Conservation (phyloP, 2,329 filamentous ascomycete species). For the Pseudodiploospora longispora region DNA sequence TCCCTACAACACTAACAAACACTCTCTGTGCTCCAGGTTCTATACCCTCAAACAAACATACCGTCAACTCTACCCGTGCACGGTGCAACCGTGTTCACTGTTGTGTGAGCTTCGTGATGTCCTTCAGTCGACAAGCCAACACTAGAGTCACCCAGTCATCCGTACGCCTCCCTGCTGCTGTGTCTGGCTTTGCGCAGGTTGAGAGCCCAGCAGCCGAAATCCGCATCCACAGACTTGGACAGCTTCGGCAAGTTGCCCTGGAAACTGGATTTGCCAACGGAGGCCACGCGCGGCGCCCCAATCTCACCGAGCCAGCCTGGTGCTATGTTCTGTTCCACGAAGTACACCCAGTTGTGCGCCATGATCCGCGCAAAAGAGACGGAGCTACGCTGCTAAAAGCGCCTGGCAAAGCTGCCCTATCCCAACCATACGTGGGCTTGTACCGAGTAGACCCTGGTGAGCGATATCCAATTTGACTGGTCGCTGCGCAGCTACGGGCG, state of each 20-base stretch:
- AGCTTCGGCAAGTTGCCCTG: constrained; percentile 56
- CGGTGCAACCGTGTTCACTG: constrained; percentile 2
- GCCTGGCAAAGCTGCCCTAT: constrained; percentile 53
- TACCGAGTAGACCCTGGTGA: constrained; percentile 53
- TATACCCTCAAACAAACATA: neutral
- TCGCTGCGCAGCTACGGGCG: constrained; percentile 45
- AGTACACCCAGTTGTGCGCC: constrained; percentile 58
- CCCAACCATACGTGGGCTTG: constrained; percentile 65
- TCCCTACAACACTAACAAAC: too few relatives aligned
- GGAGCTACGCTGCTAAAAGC: constrained; percentile 54
- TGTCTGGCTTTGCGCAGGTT: constrained; percentile 57
- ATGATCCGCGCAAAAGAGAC: constrained; percentile 55
- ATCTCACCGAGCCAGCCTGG: constrained; percentile 66
- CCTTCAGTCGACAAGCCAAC: constrained; percentile 54
- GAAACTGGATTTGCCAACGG: constrained; percentile 53
- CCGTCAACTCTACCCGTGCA: neutral
- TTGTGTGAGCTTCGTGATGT: constrained; percentile 48
- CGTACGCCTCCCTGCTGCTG: constrained; percentile 50
- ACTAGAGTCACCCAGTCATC: constrained; percentile 59
- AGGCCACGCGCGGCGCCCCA: constrained; percentile 47
- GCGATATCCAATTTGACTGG: constrained; percentile 50
- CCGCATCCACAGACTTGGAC: constrained; percentile 49
- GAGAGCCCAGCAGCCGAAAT: constrained; percentile 64
- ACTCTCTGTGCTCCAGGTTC: too few relatives aligned
- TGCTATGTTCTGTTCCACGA: constrained; percentile 36